Conservation (phyloP, 164 flowering plant genomes). For the Amborella trichopoda region DNA sequence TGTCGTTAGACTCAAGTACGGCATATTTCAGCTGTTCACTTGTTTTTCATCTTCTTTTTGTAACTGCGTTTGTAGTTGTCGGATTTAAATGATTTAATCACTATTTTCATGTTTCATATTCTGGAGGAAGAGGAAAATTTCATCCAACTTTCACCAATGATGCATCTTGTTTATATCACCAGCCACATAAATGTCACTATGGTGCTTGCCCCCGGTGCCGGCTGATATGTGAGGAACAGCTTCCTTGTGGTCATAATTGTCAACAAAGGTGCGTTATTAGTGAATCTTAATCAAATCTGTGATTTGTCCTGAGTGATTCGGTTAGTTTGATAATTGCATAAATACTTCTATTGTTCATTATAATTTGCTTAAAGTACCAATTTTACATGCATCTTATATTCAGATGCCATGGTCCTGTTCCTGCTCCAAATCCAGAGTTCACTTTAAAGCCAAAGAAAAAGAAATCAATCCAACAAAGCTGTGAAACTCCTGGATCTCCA, state of each 20-base stretch:
- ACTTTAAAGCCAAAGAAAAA: conserved; percentile 79
- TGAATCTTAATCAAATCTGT: conserved; percentile 4
- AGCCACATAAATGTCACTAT: conserved; percentile 94
- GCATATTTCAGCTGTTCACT: too few species aligned
- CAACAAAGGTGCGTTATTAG: conserved; percentile 43
- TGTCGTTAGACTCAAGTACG: too few species aligned
- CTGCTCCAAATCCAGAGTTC: conserved; percentile 80
- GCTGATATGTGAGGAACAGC: conserved; percentile 61
- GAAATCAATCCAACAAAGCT: conserved; percentile 32
- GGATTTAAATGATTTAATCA: neutral
- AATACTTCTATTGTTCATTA: too few species aligned
- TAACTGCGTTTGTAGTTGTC: neutral
- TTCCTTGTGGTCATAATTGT: conserved; percentile 73
- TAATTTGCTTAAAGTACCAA: too few species aligned
- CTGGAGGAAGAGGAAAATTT: neutral
- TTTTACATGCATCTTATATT: too few species aligned
- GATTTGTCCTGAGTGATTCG: neutral
- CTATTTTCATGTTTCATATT: neutral
- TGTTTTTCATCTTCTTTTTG: neutral
- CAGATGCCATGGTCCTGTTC: conserved; percentile 92
- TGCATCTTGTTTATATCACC: conserved; percentile 8
- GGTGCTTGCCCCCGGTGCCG: conserved; percentile 87
- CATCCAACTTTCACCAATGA: conserved; percentile 1
- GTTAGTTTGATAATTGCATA: too few species aligned
- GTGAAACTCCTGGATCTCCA: conserved; percentile 55